Evolutionary conservation across 2,329 filamentous ascomycete genomes (phyloP).

Genomic region (Aspergillus aculeatinus): DNA sequence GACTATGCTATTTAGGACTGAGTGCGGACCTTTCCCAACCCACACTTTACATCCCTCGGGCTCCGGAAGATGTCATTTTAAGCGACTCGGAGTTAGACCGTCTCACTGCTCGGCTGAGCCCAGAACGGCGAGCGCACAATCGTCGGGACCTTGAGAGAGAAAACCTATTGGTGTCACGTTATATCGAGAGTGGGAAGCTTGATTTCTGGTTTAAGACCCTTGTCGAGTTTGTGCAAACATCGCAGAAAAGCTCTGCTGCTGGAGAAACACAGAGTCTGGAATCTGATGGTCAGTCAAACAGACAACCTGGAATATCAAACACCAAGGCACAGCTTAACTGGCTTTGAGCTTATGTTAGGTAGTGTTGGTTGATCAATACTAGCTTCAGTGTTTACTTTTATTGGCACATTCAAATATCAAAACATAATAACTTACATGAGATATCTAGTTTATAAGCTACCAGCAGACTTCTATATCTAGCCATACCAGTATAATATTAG

Average conservation of each 20-base stretch:
- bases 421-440: too few relatives aligned
- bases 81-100: conserved; percentile 48
- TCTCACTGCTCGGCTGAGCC: conserved; percentile 54
- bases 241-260: not conserved
- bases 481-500: too few relatives aligned
- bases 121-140: conserved; percentile 65
- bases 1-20: conserved; percentile 17
- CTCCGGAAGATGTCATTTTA: conserved; percentile 31
- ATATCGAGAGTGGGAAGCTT: conserved; percentile 67
- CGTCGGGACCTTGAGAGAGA: conserved; percentile 71
- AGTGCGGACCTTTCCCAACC: conserved; percentile 15
- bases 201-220: conserved; percentile 63
- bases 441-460: too few relatives aligned
- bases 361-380: too few relatives aligned
- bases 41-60: conserved; percentile 26
- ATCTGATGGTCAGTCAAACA: not conserved
- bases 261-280: not conserved
- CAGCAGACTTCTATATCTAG: too few relatives aligned
- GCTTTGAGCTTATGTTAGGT: conserved; percentile 11
- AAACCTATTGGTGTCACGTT: conserved; percentile 63
- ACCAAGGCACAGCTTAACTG: conserved; percentile 18
- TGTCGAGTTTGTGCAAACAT: conserved; percentile 20
- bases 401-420: too few relatives aligned
- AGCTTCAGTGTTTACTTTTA: too few relatives aligned
- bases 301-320: not conserved